Percentiles rank a stretch among this genome's conserved stretches.
Conservation (phyloP, 1,284 basidiomycete species). For the Farysia itapuensis region DNA sequence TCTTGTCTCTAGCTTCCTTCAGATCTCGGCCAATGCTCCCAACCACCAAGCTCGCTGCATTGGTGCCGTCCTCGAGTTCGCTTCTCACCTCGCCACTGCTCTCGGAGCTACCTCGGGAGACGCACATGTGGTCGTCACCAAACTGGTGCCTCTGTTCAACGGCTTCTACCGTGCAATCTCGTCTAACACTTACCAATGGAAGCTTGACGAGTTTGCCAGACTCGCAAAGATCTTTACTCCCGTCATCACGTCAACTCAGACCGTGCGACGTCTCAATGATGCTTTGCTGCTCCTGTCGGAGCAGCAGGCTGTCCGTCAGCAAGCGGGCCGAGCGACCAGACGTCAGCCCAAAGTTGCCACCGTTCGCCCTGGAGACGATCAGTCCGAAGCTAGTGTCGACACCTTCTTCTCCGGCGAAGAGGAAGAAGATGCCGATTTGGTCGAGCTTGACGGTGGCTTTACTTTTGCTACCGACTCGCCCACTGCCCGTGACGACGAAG, state of each 20-base stretch:
- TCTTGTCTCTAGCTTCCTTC: slow-evolving; percentile 64
- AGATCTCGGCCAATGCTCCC: slow-evolving; percentile 67
- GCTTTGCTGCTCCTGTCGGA: slow-evolving; percentile 62
- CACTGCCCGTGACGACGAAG: slow-evolving; percentile 17
- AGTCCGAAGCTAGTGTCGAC: slow-evolving; percentile 51
- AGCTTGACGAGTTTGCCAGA: slow-evolving; percentile 68
- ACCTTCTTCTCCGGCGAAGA: slow-evolving; percentile 62
- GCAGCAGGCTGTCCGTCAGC: slow-evolving; percentile 62
- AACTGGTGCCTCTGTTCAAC: slow-evolving; percentile 75
- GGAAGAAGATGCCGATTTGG: slow-evolving; percentile 33
- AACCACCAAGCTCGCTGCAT: slow-evolving; percentile 66
- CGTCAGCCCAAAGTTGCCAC: slow-evolving; percentile 40
- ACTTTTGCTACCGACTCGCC: slow-evolving; percentile 13
- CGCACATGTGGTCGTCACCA: slow-evolving; percentile 71
- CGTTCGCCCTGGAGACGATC: slow-evolving; percentile 35
- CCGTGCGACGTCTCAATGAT: slow-evolving; percentile 62
- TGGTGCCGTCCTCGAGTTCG: slow-evolving; percentile 34
- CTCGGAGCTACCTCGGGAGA: slow-evolving; percentile 63
- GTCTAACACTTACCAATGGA: slow-evolving; percentile 75
- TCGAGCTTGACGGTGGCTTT: slow-evolving; percentile 41
- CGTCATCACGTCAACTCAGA: slow-evolving; percentile 69
- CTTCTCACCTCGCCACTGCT: slow-evolving; percentile 15
- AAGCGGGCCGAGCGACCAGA: slow-evolving; percentile 39
- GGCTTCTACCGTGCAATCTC: slow-evolving; percentile 83
- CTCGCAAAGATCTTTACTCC: slow-evolving; percentile 66